phyloP scores from a whole-genome alignment of 2,329 filamentous ascomycete genomes.

The Cladosporium sp. region DNA sequence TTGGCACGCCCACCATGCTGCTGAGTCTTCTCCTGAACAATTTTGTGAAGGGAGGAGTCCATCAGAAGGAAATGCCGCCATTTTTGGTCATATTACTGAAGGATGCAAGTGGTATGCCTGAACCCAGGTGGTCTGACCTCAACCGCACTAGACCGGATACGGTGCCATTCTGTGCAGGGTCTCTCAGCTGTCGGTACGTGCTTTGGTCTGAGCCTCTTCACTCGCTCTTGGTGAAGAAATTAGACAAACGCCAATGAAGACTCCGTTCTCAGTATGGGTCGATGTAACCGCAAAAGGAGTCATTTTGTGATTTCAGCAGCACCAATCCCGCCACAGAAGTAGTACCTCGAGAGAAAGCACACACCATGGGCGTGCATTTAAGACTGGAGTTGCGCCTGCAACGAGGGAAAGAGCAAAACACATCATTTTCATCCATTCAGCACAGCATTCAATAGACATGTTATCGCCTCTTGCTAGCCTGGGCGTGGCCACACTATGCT shows the following conservation, averaged over 20 bases:
- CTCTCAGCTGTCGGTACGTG: neutral
- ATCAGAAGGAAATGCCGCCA: neutral
- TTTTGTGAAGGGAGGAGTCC: neutral
- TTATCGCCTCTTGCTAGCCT: neutral
- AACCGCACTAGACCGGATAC: neutral
- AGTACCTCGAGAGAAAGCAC: neutral
- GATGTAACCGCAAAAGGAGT: neutral
- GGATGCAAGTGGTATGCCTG: neutral
- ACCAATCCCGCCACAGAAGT: neutral
- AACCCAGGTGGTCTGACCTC: neutral
- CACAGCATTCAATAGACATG: neutral
- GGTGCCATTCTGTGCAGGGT: neutral
- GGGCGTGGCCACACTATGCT: constrained; percentile 3
- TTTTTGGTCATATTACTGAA: neutral
- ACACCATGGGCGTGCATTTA: neutral
- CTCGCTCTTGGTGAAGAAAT: neutral
- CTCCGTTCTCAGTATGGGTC: neutral
- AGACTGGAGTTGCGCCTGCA: neutral
- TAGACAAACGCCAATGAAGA: neutral
- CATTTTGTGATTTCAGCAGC: neutral
- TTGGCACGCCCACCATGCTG: constrained; percentile 7
- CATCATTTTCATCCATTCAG: too few relatives aligned
- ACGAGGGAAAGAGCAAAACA: too few relatives aligned
- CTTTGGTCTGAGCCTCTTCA: neutral
- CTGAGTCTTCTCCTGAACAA: too few relatives aligned